Conservation (phyloP, 805 yeast genomes). For the Barnettozyma siamensis region DNA sequence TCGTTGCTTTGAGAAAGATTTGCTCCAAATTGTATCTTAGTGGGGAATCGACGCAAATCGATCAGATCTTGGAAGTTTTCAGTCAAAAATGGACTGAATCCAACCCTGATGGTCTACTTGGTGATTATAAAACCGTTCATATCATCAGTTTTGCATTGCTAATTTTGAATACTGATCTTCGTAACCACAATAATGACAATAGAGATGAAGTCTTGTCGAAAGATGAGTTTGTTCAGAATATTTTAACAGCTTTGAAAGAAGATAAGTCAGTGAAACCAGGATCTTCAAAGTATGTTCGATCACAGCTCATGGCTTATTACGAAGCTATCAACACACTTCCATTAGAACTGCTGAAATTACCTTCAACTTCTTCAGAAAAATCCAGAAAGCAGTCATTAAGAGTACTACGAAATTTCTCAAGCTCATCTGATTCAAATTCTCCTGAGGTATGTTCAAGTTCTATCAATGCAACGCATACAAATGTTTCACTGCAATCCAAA, state of each 20-base stretch:
- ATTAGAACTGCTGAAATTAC: slow-evolving; percentile 14
- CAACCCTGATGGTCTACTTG: slow-evolving; percentile 43
- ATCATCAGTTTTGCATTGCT: slow-evolving; percentile 67
- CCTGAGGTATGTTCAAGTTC: not conserved
- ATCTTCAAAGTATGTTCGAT: slow-evolving; percentile 7
- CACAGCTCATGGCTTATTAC: slow-evolving; percentile 27
- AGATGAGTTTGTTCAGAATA: slow-evolving; percentile 43
- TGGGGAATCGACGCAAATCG: slow-evolving; percentile 81
- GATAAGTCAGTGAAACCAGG: slow-evolving; percentile 7
- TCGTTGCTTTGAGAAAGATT: slow-evolving; percentile 50
- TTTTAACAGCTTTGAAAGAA: slow-evolving; percentile 39
- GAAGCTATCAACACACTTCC: slow-evolving; percentile 29
- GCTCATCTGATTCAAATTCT: slow-evolving; percentile 6
- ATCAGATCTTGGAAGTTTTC: slow-evolving; percentile 63
- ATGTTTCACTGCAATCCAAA: slow-evolving; percentile 18
- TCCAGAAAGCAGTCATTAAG: slow-evolving; percentile 6
- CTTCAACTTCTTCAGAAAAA: not conserved
- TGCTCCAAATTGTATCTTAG: slow-evolving; percentile 65
- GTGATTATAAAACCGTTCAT: slow-evolving; percentile 56
- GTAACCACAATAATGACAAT: slow-evolving; percentile 36
- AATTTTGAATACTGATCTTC: slow-evolving; percentile 71
- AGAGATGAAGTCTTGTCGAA: slow-evolving; percentile 32
- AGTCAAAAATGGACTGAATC: slow-evolving; percentile 54
- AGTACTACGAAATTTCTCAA: slow-evolving; percentile 10
- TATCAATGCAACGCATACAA: slow-evolving; percentile 3